These are phyloP conservation scores for Pascua sp. DNA, from an alignment of 1,284 basidiomycete genomes.

Conservation along the genomic window DNA sequence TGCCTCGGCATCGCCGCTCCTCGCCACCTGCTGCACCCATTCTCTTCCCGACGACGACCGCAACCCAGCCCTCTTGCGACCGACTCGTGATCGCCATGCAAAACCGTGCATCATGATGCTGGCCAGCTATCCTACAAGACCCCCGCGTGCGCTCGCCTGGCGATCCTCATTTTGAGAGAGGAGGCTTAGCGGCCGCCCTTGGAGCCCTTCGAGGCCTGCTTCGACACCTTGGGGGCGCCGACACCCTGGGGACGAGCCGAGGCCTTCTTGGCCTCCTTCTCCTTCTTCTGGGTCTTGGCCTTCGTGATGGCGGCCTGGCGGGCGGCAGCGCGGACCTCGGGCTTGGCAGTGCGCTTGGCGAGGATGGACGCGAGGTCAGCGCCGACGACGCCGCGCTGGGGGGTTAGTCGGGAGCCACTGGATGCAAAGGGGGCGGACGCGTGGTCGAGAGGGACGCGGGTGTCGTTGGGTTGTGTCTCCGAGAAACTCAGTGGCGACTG, in stretches of 20 bases:
- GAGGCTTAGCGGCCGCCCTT: constrained; percentile 49
- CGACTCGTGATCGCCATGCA: background rate
- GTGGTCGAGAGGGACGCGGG: background rate
- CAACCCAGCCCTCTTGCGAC: too few relatives aligned
- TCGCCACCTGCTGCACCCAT: too few relatives aligned
- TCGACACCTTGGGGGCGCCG: constrained; percentile 79
- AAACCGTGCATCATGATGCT: constrained; percentile 23
- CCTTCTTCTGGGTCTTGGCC: constrained; percentile 93
- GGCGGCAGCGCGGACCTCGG: constrained; percentile 76
- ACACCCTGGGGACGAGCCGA: constrained; percentile 58
- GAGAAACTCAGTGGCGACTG: too few relatives aligned
- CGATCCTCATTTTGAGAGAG: constrained; percentile 1
- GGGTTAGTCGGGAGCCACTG: background rate
- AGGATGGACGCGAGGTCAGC: constrained; percentile 87
- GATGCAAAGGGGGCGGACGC: too few relatives aligned
- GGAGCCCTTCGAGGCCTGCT: constrained; percentile 90
- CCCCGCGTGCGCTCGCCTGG: background rate
- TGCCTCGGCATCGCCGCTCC: too few relatives aligned
- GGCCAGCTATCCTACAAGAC: constrained; percentile 25
- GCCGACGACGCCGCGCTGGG: constrained; percentile 93
- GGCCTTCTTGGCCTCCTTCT: constrained; percentile 88
- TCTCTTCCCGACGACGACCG: too few relatives aligned
- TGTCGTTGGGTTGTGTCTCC: background rate
- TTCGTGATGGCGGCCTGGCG: constrained; percentile 82
- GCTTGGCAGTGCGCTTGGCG: constrained; percentile 86